Evolutionary conservation across 306 rosid species (phyloP).

Genomic region (Casuarina glauca): DNA sequence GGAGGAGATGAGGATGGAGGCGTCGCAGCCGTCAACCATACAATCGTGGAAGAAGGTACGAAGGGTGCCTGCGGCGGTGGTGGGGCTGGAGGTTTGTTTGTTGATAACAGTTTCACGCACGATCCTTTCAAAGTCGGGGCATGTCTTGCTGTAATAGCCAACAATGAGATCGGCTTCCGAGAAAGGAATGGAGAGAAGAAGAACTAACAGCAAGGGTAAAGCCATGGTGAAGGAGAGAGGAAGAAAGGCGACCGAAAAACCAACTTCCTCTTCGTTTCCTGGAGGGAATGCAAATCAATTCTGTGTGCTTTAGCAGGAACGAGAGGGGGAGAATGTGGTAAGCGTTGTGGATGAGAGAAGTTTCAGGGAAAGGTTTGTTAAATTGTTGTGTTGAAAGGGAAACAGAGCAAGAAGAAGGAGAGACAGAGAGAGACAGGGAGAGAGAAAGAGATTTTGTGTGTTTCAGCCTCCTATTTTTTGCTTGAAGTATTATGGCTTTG

Average conservation of each 20-base stretch:
- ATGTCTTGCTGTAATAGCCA: constrained; percentile 39
- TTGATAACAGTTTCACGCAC: constrained; percentile 30
- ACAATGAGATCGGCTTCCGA: constrained; percentile 28
- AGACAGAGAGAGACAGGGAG: too few species aligned
- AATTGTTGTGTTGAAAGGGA: background rate
- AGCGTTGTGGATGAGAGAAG: constrained; percentile 34
- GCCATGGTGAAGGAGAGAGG: constrained; percentile 23
- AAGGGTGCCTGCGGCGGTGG: constrained; percentile 51
- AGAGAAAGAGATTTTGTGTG: too few species aligned
- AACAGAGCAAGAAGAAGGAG: too few species aligned
- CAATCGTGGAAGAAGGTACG: constrained; percentile 54
- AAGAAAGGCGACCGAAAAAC: background rate
- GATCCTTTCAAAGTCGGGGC: constrained; percentile 42
- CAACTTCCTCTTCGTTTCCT: constrained; percentile 24
- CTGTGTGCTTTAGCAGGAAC: background rate
- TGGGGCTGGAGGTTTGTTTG: constrained; percentile 37
- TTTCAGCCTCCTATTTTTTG: too few species aligned
- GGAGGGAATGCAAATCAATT: constrained; percentile 9
- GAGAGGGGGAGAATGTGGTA: background rate
- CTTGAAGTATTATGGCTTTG: too few species aligned
- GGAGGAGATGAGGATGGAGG: constrained; percentile 40
- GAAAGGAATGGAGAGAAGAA: constrained; percentile 6
- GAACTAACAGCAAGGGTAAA: background rate
- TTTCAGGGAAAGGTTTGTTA: constrained; percentile 23
- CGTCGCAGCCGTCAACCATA: constrained; percentile 53